These are phyloP conservation scores for Talaromyces sp. DNA, from an alignment of 2,329 filamentous ascomycete genomes.

Conservation along the genomic window DNA sequence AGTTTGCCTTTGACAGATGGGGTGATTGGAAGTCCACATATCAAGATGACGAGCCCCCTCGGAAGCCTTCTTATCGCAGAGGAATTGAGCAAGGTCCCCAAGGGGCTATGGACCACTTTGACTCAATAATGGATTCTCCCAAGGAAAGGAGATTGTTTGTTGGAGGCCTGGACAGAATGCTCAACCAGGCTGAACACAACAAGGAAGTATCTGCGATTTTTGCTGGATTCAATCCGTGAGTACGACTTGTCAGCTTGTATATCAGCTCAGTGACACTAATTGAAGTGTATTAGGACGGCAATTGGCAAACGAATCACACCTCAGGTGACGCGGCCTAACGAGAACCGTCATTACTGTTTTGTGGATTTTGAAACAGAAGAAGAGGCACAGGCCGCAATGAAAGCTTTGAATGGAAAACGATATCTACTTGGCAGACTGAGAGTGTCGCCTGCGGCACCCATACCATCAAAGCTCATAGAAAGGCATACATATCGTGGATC, in stretches of 20 bases:
- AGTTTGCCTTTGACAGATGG: background rate
- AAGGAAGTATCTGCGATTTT: background rate
- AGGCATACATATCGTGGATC: no score
- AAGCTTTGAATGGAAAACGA: background rate
- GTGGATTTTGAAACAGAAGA: background rate
- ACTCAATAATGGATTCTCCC: background rate
- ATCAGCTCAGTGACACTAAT: background rate
- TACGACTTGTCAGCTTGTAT: background rate
- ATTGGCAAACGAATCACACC: background rate
- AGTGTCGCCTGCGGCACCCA: no score
- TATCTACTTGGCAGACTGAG: no score
- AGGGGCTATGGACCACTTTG: background rate
- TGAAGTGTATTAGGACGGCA: background rate
- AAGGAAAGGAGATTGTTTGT: conserved; percentile 1
- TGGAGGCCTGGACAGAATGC: background rate
- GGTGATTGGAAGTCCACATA: background rate
- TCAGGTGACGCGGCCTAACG: background rate
- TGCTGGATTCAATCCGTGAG: background rate
- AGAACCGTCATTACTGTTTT: conserved; percentile 2
- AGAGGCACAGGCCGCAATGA: background rate
- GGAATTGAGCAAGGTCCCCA: conserved; percentile 1
- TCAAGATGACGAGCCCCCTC: background rate
- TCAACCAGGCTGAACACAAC: background rate
- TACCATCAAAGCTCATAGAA: no score
- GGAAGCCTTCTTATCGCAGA: background rate